phyloP scores from a whole-genome alignment of 1,139 yeast genomes.

The Candida freyschussii region DNA sequence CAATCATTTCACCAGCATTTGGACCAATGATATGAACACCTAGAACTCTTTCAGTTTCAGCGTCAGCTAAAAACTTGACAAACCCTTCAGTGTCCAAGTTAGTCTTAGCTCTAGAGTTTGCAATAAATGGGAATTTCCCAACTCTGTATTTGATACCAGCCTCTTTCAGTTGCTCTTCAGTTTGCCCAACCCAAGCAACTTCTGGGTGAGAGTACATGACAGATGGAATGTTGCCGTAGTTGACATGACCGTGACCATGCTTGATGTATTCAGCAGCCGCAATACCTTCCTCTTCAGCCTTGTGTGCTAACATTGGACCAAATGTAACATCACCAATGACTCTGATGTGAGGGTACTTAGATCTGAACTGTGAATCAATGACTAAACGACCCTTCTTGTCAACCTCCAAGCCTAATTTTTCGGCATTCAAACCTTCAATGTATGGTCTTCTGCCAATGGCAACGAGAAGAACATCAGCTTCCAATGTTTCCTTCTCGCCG shows the following conservation, averaged over 20 bases:
- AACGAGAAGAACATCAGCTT: slow-evolving; percentile 89
- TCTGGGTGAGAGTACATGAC: slow-evolving; percentile 99
- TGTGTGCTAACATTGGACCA: slow-evolving; percentile 99
- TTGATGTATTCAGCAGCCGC: slow-evolving; percentile 96
- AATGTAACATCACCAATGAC: slow-evolving; percentile 98
- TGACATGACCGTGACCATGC: slow-evolving; percentile 94
- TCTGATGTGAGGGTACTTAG: slow-evolving; percentile 89
- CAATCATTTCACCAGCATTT: slow-evolving; percentile 99
- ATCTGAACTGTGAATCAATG: slow-evolving; percentile 89
- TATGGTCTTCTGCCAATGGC: slow-evolving; percentile 99
- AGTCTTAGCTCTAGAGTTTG: slow-evolving; percentile 99
- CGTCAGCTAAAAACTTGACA: slow-evolving; percentile 92
- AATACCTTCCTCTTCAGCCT: slow-evolving; percentile 99
- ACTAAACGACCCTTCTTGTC: slow-evolving; percentile 92
- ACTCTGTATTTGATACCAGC: slow-evolving; percentile 88
- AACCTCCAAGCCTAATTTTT: slow-evolving; percentile 80
- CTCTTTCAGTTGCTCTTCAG: slow-evolving; percentile 91
- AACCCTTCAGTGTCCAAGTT: slow-evolving; percentile 96
- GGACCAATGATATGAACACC: slow-evolving; percentile 98
- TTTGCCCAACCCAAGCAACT: slow-evolving; percentile 98
- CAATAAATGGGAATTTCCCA: slow-evolving; percentile 98
- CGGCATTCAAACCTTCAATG: slow-evolving; percentile 85
- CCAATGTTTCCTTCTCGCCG: slow-evolving; percentile 74
- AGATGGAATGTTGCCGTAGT: slow-evolving; percentile 95
- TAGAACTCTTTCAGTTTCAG: slow-evolving; percentile 92